Evolutionary conservation across 2,329 filamentous ascomycete genomes (phyloP).

Genomic region (Magnaporthiopsis incrustans): DNA sequence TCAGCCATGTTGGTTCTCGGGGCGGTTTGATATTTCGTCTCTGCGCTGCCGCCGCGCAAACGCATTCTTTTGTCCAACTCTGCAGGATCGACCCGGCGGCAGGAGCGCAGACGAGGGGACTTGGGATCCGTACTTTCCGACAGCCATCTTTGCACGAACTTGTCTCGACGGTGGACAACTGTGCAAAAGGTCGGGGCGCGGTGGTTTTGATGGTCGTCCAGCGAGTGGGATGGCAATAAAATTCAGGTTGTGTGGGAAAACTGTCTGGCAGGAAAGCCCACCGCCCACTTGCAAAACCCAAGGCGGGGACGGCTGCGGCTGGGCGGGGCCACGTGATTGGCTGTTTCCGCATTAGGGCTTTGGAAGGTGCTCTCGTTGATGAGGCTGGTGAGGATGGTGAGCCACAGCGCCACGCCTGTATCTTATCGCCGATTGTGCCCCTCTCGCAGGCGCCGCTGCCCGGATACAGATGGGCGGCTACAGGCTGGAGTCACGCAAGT

Average conservation of each 20-base stretch:
- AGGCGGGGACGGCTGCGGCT: not conserved
- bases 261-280: not conserved
- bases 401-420: not conserved
- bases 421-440: not conserved
- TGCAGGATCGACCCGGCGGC: not conserved
- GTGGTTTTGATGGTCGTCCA: slow-evolving; percentile 15
- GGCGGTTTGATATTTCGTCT: slow-evolving; percentile 10
- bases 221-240: not conserved
- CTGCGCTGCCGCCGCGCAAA: not conserved
- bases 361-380: not conserved
- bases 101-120: not conserved
- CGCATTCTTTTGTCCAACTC: not conserved
- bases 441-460: too few species aligned
- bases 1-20: slow-evolving; percentile 7
- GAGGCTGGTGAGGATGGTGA: not conserved
- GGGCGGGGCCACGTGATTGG: not conserved
- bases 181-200: slow-evolving; percentile 27
- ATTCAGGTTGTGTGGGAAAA: not conserved
- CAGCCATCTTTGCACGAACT: slow-evolving; percentile 49
- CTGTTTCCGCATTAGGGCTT: not conserved
- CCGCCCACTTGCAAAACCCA: not conserved
- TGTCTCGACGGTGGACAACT: slow-evolving; percentile 33
- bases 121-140: slow-evolving; percentile 44
- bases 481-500: not conserved
- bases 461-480: not conserved